These are phyloP conservation scores for Rhodomyrtus psidioides DNA, from an alignment of 441 rosid genomes.

Conservation along the genomic window DNA sequence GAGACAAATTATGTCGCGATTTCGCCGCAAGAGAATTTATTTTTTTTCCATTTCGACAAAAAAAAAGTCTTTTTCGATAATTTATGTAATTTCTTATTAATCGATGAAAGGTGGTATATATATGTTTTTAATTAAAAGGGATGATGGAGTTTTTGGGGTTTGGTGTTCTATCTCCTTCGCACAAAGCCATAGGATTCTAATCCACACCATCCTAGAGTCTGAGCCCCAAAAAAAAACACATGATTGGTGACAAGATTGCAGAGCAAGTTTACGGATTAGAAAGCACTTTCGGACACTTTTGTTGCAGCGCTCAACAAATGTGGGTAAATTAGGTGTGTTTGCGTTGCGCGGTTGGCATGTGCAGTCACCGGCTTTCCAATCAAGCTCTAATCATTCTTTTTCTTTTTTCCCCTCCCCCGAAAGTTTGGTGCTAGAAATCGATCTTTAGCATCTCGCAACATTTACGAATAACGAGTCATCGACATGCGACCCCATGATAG, in stretches of 20 bases:
- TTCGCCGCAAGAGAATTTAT: neutral
- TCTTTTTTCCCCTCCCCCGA: no score
- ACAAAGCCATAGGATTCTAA: neutral
- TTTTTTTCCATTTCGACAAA: no score
- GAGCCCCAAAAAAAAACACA: neutral
- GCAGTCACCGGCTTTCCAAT: neutral
- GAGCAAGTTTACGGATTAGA: neutral
- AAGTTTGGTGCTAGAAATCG: neutral
- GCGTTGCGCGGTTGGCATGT: neutral
- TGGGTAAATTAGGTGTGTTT: neutral
- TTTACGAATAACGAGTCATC: fast-evolving
- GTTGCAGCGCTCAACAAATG: neutral
- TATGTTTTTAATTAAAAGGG: neutral
- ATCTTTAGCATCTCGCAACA: fast-evolving
- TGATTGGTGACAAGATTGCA: neutral
- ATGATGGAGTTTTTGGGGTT: neutral
- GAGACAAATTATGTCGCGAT: neutral
- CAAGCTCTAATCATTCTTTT: neutral
- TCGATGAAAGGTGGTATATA: neutral
- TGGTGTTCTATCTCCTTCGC: neutral
- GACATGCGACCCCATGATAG: no score
- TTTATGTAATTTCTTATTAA: neutral
- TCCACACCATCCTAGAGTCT: neutral
- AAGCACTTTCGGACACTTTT: neutral
- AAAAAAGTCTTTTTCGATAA: neutral